Base-by-base conservation (phyloP, 371 early-diverging fungal genomes). In the Ordospora pajunii region DNA sequence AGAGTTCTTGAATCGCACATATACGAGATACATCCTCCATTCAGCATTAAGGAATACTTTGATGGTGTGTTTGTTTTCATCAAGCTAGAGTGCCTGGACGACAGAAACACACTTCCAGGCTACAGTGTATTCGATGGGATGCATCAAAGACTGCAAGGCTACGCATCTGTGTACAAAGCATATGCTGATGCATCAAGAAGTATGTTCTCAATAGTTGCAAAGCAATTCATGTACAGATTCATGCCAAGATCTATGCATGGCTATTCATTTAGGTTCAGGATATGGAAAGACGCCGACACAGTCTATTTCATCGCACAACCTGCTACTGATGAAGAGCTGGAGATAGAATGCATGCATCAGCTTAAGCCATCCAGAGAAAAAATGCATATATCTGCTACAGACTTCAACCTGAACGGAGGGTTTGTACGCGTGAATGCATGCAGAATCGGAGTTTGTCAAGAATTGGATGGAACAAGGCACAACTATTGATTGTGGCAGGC, bases 11-110 rank as follows among this genome's bases (percentile, higher is more conserved):
- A 37, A 14, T 64, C 46, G n/a, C 63, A 72, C 50, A 44, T 64
- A 21, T 72, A 50, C 21, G 50, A 72, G 12, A 21, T 72, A 0
- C 5, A 17, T n/a, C 25, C 40, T 64, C 73, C 73, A 7, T 72
- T 72, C 40, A 12, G 14, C 0, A 42, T 72, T n/a, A 10, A 17
- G 11, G 50, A 72, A 19, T 72, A 72, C 25, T 72, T 21, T 49
- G 73, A 72, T 37, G 73, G 73, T 9, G n/a, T 37, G 6, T 54
- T 42, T 64, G 27, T 72, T 1, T 48, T 23, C 22, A 6, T 72
- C 32, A 58, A 37, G 37, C 25, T 58, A 37, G 58, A 58, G 17
- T 14, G 40, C 12, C 37, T 58, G 12, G 27, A 17, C 40, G 58
- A 17, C 1, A 40, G n/a, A 7, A 40, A 6, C 7, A 19, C 10